Conservation (phyloP, 768 basidiomycete genomes). For the Xanthoconium purpureum region DNA sequence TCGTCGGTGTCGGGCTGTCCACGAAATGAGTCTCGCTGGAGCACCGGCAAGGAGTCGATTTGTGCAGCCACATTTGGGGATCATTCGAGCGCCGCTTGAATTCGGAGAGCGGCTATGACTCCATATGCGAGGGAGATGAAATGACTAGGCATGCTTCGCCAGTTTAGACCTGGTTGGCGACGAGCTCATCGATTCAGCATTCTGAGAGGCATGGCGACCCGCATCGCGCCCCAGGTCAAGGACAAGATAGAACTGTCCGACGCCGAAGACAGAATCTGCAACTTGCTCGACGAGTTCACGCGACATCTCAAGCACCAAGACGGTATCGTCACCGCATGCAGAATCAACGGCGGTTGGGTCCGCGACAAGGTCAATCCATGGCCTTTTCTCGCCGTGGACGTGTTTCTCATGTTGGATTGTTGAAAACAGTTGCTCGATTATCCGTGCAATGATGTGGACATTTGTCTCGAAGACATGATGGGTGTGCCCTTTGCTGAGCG, state of each 20-base stretch:
- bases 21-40: constrained; percentile 14
- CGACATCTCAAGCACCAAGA: constrained; percentile 49
- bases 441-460: constrained; percentile 88
- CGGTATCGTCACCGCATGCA: constrained; percentile 61
- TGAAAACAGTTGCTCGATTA: constrained; percentile 66
- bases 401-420: constrained; percentile 12
- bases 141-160: constrained; percentile 2
- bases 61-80: constrained; percentile 14
- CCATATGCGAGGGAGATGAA: background rate
- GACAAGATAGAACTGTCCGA: constrained; percentile 56
- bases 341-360: constrained; percentile 98
- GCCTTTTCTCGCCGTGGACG: constrained; percentile 1
- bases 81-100: constrained; percentile 29
- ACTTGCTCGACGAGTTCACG: constrained; percentile 78
- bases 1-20: constrained; percentile 8
- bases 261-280: constrained; percentile 66
- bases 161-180: constrained; percentile 7
- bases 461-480: constrained; percentile 87
- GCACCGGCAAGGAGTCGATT: constrained; percentile 13
- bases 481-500: constrained; percentile 84
- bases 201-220: constrained; percentile 31
- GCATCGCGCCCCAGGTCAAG: constrained; percentile 31
- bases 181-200: background rate
- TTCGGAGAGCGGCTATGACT: background rate
- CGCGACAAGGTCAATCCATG: constrained; percentile 79